Base-by-base conservation (phyloP, 2,329 filamentous ascomycete species). In the Didymella keratinophila region DNA sequence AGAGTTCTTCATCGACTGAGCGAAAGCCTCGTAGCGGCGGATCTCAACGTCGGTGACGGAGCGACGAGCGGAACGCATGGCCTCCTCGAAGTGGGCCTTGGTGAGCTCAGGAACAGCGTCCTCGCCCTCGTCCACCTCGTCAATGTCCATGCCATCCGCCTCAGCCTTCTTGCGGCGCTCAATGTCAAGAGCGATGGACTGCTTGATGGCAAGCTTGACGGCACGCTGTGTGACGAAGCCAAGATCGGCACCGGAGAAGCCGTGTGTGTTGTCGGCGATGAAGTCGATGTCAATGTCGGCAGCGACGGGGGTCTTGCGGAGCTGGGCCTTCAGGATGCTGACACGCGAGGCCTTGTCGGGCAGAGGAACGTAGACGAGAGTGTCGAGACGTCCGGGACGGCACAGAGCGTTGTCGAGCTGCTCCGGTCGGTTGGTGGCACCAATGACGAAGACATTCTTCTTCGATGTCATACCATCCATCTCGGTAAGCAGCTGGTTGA, bases 381-480 rank as follows among this genome's bases (percentile, higher is more conserved):
- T 98, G 80, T 99, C 95, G 47, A 99, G 90, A 93, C 95, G 95
- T 70, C 95, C 95, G 56, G 95, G 95, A 86, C 95, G 93, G 87
- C 94, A 97, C 71, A 99, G 87, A 70, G 95, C 95, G 77, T 95
- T 95, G 80, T 99, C 95, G 60, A 99, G 91, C 84, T 98, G 95
- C 84, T 99, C 95, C 42, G 95, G 95, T 83, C 95, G 87, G 85
- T 99, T 99, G 80, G 95, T 99, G 44, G 95, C 95, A 78, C 95
- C 95, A 72, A 99, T 99, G 67, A 99, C 95, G 81, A 99, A 99
- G 66, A 99, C 95, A 78, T 99, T 99, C 91, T 99, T 99, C 91
- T 99, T 99, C 37, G 94, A 97, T 44, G 94, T 98, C 94, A 98
- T 98, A 73, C 94, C 94, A 70, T 98, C 94, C 94, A 98, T 97